Evolutionary conservation across 305 asterid genomes (phyloP), one percentile per base, ranked within the genome.

Genomic region (Monarda citriodora): DNA sequence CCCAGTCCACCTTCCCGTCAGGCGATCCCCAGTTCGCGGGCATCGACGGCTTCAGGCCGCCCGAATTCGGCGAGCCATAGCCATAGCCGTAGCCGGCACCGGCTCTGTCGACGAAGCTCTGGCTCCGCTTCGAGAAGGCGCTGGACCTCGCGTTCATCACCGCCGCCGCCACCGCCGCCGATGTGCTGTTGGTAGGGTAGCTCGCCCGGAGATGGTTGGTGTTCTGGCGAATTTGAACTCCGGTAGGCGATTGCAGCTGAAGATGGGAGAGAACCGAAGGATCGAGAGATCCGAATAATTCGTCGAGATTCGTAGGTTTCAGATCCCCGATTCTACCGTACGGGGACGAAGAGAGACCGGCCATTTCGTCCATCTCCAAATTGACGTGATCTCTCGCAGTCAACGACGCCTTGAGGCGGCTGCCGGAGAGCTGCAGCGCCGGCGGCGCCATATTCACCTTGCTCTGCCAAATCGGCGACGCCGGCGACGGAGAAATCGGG

Each of bases 121-220:
- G 97, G 82, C 99, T 94, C 29, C 99, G 88, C 60, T 89, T 88
- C 1, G 86, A 60, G 41, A 85, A 85, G 9, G 88, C 77, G 10
- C 90, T 69, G 12, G 96, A 86, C 74, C 99, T 77, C 1, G 96
- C 84, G 57, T 87, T 88, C 96, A 88, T 87, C 47, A 94, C 92
- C 0, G 97, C 92, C 9, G 85, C 83, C 14, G 96, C 97, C 29
- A 87, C 96, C 0, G 97, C 95, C 3, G 89, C 95, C 4, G 99
- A 83, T 0, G 14, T 2, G 15, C 18, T 46, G 46, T 73, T 89
- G 2, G 87, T 67, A 1, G 97, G 89, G 81, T 87, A 90, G 77
- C 91, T 82, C 0, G 89, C 82, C 7, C 94, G 82, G 29, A 85
- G 87, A 32, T 85, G 93, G 83, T 71, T 81, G 75, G 58, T 69